Evolutionary conservation across 805 yeast genomes (phyloP).

Genomic region (Myxozyma kluyveri): DNA sequence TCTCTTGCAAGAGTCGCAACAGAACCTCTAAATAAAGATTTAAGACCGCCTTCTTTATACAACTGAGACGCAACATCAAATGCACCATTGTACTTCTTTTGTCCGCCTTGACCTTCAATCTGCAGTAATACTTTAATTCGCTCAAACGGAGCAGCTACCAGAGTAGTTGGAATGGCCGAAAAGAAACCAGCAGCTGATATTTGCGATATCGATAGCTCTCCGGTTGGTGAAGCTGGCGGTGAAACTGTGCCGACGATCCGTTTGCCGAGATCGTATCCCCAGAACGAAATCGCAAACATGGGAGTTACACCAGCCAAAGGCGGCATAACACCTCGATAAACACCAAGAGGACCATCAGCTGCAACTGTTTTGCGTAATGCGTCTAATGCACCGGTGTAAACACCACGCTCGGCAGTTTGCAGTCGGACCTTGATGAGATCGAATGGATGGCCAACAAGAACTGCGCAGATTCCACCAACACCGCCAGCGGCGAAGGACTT

Average conservation of each 20-base stretch:
- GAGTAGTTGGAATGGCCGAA: constrained; percentile 91
- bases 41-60: constrained; percentile 74
- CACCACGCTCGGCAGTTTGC: constrained; percentile 68
- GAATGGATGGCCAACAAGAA: constrained; percentile 88
- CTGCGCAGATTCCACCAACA: constrained; percentile 95
- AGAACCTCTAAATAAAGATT: constrained; percentile 86
- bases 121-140: constrained; percentile 93
- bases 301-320: constrained; percentile 97
- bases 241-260: constrained; percentile 54
- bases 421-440: constrained; percentile 82
- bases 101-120: constrained; percentile 52
- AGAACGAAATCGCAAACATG: constrained; percentile 95
- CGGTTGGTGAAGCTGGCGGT: constrained; percentile 36
- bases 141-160: constrained; percentile 97
- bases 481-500: constrained; percentile 93
- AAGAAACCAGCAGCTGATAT: constrained; percentile 90
- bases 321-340: constrained; percentile 91
- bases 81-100: constrained; percentile 47
- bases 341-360: constrained; percentile 73
- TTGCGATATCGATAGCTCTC: constrained; percentile 59
- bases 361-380: constrained; percentile 70
- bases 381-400: constrained; percentile 56
- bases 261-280: constrained; percentile 97
- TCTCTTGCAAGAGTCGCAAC: constrained; percentile 91
- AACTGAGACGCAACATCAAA: constrained; percentile 62